These are phyloP conservation scores for Cladorrhinum samala DNA, from an alignment of 495 filamentous ascomycete species.

Conservation along the genomic window DNA sequence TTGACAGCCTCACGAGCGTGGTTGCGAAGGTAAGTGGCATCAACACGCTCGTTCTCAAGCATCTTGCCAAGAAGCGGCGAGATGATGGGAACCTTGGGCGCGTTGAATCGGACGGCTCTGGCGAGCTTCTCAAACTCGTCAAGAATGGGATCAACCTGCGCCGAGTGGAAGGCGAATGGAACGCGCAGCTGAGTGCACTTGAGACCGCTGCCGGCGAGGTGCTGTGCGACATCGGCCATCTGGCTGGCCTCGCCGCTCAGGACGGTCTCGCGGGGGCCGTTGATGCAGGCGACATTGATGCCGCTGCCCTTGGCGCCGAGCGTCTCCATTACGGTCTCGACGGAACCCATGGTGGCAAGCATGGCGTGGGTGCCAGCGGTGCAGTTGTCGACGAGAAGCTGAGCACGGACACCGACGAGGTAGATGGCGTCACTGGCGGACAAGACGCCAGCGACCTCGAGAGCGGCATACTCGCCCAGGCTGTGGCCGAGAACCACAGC, in stretches of 20 bases:
- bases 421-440: constrained; percentile 74
- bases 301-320: constrained; percentile 28
- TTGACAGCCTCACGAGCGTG: constrained; percentile 71
- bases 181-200: constrained; percentile 66
- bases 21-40: constrained; percentile 54
- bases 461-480: constrained; percentile 79
- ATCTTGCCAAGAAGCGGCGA: constrained; percentile 62
- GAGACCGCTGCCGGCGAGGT: constrained; percentile 50
- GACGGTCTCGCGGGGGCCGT: constrained; percentile 56
- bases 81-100: constrained; percentile 61
- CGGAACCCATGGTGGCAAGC: constrained; percentile 51
- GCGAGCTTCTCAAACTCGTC: constrained; percentile 58
- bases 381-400: constrained; percentile 68
- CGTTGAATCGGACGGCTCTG: constrained; percentile 50
- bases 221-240: constrained; percentile 53
- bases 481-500: constrained; percentile 80
- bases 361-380: constrained; percentile 64
- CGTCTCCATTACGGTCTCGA: constrained; percentile 33
- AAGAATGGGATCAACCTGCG: constrained; percentile 72
- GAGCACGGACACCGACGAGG: constrained; percentile 71
- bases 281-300: constrained; percentile 54
- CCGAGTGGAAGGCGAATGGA: constrained; percentile 76
- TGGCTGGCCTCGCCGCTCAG: constrained; percentile 47
- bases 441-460: constrained; percentile 74
- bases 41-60: constrained; percentile 50